Evolutionary conservation across 306 rosid species (phyloP).

Genomic region (Trifolium subterraneum): DNA sequence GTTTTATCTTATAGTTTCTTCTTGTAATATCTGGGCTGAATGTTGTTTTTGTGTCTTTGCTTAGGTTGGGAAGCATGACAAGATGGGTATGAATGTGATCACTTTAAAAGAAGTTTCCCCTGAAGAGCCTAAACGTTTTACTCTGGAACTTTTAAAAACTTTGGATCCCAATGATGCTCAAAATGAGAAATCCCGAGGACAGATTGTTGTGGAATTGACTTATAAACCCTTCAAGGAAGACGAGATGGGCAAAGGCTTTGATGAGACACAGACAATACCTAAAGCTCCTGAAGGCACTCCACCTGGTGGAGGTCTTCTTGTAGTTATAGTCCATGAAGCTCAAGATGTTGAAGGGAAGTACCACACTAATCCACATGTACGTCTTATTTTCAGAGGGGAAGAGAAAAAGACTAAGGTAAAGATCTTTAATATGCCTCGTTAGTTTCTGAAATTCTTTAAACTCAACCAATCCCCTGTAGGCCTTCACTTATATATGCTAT

Average conservation of each 20-base stretch:
- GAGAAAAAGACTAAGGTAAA: constrained; percentile 87
- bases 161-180: constrained; percentile 64
- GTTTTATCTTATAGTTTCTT: constrained; percentile 26
- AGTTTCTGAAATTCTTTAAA: constrained; percentile 18
- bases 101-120: constrained; percentile 69
- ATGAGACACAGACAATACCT: constrained; percentile 51
- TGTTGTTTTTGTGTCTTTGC: constrained; percentile 27
- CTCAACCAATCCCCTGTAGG: constrained; percentile 4
- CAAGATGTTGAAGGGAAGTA: constrained; percentile 95
- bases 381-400: constrained; percentile 83
- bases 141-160: constrained; percentile 79
- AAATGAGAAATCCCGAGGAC: constrained; percentile 82
- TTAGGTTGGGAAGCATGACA: constrained; percentile 85
- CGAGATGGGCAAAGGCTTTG: constrained; percentile 60
- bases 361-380: constrained; percentile 82
- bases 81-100: constrained; percentile 80
- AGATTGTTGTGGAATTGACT: constrained; percentile 71
- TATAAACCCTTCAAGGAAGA: constrained; percentile 84
- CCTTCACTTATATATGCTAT: not conserved
- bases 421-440: constrained; percentile 12
- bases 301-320: constrained; percentile 79
- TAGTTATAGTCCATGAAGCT: constrained; percentile 80
- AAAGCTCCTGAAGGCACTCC: constrained; percentile 86
- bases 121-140: constrained; percentile 63
- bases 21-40: constrained; percentile 34